Evolutionary conservation across 208 protist species (phyloP), one percentile per base, ranked within the genome.

Genomic region (Leishmania gerbilli): DNA sequence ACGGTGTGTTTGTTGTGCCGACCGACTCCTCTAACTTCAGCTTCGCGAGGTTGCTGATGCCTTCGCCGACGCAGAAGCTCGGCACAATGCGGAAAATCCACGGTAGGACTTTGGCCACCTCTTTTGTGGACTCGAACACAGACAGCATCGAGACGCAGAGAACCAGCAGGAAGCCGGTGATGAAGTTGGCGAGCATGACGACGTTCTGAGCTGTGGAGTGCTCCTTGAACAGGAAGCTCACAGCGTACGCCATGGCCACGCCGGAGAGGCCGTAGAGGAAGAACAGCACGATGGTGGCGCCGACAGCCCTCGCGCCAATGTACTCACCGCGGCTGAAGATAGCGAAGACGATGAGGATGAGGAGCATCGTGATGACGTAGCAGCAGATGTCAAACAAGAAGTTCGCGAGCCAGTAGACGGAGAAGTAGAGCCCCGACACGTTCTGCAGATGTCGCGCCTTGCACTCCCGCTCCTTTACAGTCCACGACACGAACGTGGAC

Each of bases 401-500:
- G 83, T 95, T 97, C 8, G 92, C 81, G 19, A 93, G 19, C 92
- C 91, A 95, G 86, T 97, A 97, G 5, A 93, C 64, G 82, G 77
- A 81, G 76, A 90, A 88, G 76, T 82, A 83, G 56, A 95, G 77
- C 21, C 91, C 93, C 9, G 90, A 93, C 21, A 97, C 84, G 76
- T 88, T 91, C 87, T 95, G 90, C 79, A 95, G 81, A 74, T 95
- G 90, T 37, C 85, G 86, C 34, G 90, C 84, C 80, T 90, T 94
- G 75, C 79, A 88, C 81, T 94, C 84, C 17, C 90, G 89, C 84
- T 96, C 94, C 89, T 89, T 95, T 69, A 97, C 93, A 15, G 96
- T 72, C 88, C 90, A 96, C 34, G 84, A 76, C 3, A 97, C 87
- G 53, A 88, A 87, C 55, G 86, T 94, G 27, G 90, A 88, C 13